Evolutionary conservation across 2,329 filamentous ascomycete genomes (phyloP).

Genomic region (Xylariales sp.): DNA sequence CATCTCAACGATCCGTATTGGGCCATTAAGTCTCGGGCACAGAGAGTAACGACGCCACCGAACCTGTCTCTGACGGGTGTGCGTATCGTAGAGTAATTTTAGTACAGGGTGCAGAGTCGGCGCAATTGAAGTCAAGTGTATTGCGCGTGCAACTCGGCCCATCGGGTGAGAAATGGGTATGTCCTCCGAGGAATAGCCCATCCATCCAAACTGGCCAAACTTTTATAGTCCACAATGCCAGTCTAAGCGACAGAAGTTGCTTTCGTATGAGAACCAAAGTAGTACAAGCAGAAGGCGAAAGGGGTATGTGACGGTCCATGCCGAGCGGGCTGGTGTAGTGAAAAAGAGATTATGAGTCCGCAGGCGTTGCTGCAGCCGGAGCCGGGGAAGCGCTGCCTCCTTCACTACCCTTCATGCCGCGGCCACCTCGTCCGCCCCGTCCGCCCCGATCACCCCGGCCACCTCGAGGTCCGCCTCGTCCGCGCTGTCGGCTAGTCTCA

Average conservation of each 20-base stretch:
- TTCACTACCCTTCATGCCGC: constrained; percentile 49
- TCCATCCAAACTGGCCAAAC: constrained; percentile 9
- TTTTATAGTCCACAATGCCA: constrained; percentile 12
- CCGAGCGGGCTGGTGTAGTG: not conserved
- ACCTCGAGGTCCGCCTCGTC: constrained; percentile 49
- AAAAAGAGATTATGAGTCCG: constrained; percentile 5
- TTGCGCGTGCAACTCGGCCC: not conserved
- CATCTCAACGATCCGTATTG: no score
- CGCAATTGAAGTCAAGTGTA: no score
- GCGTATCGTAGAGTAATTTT: no score
- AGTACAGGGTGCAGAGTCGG: no score
- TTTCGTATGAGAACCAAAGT: constrained; percentile 26
- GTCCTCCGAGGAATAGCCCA: constrained; percentile 8
- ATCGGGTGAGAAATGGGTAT: constrained; percentile 6
- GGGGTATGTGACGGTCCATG: constrained; percentile 6
- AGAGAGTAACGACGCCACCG: no score
- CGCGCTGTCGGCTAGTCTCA: constrained; percentile 50
- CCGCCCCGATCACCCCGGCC: constrained; percentile 53
- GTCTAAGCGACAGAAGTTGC: constrained; percentile 10
- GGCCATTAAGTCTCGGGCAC: no score
- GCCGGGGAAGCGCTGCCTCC: constrained; percentile 51
- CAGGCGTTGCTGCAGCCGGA: constrained; percentile 34
- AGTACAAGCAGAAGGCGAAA: constrained; percentile 37
- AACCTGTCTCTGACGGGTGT: no score
- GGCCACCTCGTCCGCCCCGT: constrained; percentile 42